Evolutionary conservation across 352 stramenopile genomes (phyloP), one percentile per base, ranked within the genome.

Genomic region (Globisporangium nodosum): DNA sequence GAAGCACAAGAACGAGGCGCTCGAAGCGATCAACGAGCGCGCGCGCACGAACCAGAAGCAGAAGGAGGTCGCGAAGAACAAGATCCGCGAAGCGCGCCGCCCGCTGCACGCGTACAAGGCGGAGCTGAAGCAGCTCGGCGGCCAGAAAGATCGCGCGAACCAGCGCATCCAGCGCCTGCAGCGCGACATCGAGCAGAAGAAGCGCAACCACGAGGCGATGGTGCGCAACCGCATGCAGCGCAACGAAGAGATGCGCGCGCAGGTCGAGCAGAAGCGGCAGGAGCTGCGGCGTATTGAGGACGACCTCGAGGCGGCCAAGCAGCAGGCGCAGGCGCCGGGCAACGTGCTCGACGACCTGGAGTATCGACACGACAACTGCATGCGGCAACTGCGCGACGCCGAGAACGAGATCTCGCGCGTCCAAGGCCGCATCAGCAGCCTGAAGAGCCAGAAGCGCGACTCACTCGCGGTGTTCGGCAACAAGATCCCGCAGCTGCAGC

Each of bases 101-200:
- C 84, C 84, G 13, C 58, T 92, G 35, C 79, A 91, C 48, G 64
- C 69, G 8, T 81, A 83, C 63, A 83, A 89, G 30, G 79, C 79
- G 0, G 81, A 91, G 49, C 58, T 87, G 31, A 89, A 87, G 63
- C 70, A 83, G 31, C 45, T 91, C 4, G 58, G 71, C 0, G 68
- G 81, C 16, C 73, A 85, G 3, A 80, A 73, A 15, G 65, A 82
- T n/a, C 69, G 73, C 24, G 64, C 73, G n/a, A 75, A 76, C 12
- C 69, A 81, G 50, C 76, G 70, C 0, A 78, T 88, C 20, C 50
- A 70, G 27, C 81, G 73, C 8, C 56, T 90, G 27, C 52, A 84
- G 45, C 64, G 63, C 3, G 75, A 86, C n/a, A 65, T 88, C 37
- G 69, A 84, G 39, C 64, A 75, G 13, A 90, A 87, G 54, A 66